These are phyloP conservation scores for Dittrichia graveolens DNA, from an alignment of 129 eudicot species.

Conservation along the genomic window DNA sequence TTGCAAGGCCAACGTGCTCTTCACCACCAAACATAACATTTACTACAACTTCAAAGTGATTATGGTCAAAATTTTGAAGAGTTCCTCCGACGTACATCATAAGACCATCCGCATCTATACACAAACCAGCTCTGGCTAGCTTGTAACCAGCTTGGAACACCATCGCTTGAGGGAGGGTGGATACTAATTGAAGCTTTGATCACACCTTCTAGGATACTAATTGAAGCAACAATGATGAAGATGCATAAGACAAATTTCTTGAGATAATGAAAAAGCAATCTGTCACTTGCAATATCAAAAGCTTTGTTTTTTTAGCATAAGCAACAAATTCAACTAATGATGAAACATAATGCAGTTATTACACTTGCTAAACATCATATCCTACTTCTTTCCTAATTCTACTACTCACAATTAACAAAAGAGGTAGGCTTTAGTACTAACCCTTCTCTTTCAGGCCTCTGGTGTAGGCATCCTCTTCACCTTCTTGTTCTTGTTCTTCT, in stretches of 20 bases:
- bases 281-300: neutral
- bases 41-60: too few relatives aligned
- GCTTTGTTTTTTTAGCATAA: neutral
- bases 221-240: neutral
- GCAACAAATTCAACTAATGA: conserved; percentile 3
- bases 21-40: too few relatives aligned
- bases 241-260: neutral
- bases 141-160: too few relatives aligned
- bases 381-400: neutral
- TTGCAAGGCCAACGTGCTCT: too few relatives aligned
- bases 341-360: neutral
- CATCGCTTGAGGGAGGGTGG: too few relatives aligned
- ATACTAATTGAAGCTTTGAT: too few relatives aligned
- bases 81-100: too few relatives aligned
- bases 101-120: too few relatives aligned
- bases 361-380: neutral
- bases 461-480: conserved; percentile 47
- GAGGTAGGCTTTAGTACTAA: too few relatives aligned
- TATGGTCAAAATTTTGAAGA: too few relatives aligned
- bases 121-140: too few relatives aligned
- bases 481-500: conserved; percentile 44
- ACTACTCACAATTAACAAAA: conserved; percentile 2
- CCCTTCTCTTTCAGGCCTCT: conserved; percentile 28
- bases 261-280: neutral
- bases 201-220: too few relatives aligned